Conservation (phyloP, 228 moss, liverwort and hornwort species). For the Sphagnum fallax region DNA sequence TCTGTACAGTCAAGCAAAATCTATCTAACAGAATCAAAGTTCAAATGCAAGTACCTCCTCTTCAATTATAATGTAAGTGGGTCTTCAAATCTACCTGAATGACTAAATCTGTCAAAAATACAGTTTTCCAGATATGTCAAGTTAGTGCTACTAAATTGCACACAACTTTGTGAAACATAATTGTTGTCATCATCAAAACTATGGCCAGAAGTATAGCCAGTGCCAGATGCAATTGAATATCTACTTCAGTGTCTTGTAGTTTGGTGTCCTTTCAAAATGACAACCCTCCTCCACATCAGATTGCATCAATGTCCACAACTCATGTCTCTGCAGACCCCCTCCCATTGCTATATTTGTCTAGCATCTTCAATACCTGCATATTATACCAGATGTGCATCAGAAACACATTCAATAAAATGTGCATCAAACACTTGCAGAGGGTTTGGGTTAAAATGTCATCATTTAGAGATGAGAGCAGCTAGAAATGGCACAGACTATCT, state of each 20-base stretch:
- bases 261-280: not conserved
- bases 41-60: too few relatives aligned
- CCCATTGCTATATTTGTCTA: constrained; percentile 46
- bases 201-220: constrained; percentile 35
- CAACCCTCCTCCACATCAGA: not conserved
- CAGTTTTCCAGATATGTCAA: too few relatives aligned
- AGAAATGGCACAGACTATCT: not conserved
- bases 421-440: too few relatives aligned
- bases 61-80: too few relatives aligned
- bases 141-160: not conserved
- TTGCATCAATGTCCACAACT: constrained; percentile 46
- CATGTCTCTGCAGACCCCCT: constrained; percentile 29
- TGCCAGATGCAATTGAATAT: constrained; percentile 48
- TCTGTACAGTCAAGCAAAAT: too few relatives aligned
- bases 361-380: constrained; percentile 40
- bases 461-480: not conserved
- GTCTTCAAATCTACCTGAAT: too few relatives aligned
- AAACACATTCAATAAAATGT: too few relatives aligned
- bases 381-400: not conserved
- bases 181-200: too few relatives aligned
- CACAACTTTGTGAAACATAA: not conserved
- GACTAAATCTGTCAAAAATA: too few relatives aligned
- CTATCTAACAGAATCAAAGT: too few relatives aligned
- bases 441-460: not conserved
- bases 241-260: constrained; percentile 40